Base-by-base conservation (phyloP, 2,329 filamentous ascomycete genomes). In the Pseudogymnoascus sp. region DNA sequence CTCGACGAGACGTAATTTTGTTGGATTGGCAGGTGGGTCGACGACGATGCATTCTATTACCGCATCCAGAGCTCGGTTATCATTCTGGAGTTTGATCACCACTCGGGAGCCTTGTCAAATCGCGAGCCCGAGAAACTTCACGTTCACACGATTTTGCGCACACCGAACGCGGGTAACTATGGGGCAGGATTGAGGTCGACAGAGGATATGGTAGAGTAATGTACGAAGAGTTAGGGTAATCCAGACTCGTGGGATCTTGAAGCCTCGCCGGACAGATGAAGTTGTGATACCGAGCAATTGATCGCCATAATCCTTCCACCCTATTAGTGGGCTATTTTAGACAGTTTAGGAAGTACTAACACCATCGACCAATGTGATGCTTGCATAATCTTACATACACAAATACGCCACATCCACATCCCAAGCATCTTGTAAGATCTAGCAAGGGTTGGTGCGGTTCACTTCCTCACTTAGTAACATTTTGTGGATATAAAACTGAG, bases 131-230 rank as follows among this genome's bases (percentile, higher is more conserved):
- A 83, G 30, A 89, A 88, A 71, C 92, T 89, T 66, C 89, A 92
- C 66, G 88, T 89, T 19, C 89, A 92, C 70, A 92, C 88, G 0
- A 73, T 90, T 58, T 72, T 89, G 63, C 73, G 89, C 34, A 85
- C 82, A 30, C 89, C 89, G 0, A 92, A 92, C 70, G 82, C 75
- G 0, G 89, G 88, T 0, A 89, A 92, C 68, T 92, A 92, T 69
- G 88, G 89, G 0, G 80, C 77, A 64, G 80, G 77, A 8, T 67
- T 82, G 65, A 52, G 45, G 45, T 52, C 45, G 26, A 18, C 10
- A 26, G 45, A 52, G 45, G 23, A 52, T 30, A 30, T 59, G 55
- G 10, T 52, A 18, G 23, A 52, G n/a, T 52, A 30, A 52, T 10
- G 9, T n/a, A n/a, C n/a, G n/a, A n/a, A n/a, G n/a, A n/a, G n/a